Percentiles rank a stretch among this genome's conserved stretches.
phyloP scores from a whole-genome alignment of 2,329 filamentous ascomycete genomes.

The Triangularia setosa region DNA sequence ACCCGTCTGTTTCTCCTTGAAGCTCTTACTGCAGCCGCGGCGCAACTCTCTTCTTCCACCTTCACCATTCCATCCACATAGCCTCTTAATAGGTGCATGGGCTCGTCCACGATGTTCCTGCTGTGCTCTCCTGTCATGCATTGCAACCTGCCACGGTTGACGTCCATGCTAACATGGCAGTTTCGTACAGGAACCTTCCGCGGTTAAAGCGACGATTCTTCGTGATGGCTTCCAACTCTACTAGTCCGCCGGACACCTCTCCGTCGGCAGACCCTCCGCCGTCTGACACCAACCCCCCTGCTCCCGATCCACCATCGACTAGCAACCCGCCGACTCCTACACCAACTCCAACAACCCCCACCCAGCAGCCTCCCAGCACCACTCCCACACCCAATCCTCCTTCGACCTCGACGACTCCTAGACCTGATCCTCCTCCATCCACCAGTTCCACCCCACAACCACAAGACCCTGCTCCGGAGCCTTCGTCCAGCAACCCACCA shows the following conservation, averaged over 20 bases:
- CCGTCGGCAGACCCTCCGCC: conserved; percentile 12
- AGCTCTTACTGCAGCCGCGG: conserved; percentile 10
- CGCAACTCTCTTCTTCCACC: neutral
- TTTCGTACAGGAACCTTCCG: conserved; percentile 25
- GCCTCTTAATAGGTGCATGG: neutral
- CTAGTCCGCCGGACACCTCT: conserved; percentile 12
- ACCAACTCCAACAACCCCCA: conserved; percentile 20
- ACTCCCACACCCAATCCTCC: conserved; percentile 14
- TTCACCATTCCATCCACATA: neutral
- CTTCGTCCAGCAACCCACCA: conserved; percentile 13
- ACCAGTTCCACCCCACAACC: conserved; percentile 12
- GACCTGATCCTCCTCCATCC: conserved; percentile 18
- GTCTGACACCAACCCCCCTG: conserved; percentile 8
- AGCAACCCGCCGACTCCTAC: conserved; percentile 3
- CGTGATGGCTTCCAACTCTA: conserved; percentile 32
- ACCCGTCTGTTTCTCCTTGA: conserved; percentile 17
- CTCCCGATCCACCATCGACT: conserved; percentile 10
- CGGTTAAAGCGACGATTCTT: conserved; percentile 28
- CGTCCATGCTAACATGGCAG: conserved; percentile 29
- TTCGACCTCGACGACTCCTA: conserved; percentile 13
- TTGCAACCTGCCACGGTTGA: conserved; percentile 10
- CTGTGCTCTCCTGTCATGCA: conserved; percentile 6
- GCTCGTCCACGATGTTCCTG: conserved; percentile 1
- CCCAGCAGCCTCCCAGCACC: conserved; percentile 22
- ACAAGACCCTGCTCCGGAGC: conserved; percentile 13